A percentile compares a stretch with the other conserved stretches of the same genome.
Evolutionary conservation across 805 yeast genomes (phyloP).

Genomic region (Candida xiaguanensis): DNA sequence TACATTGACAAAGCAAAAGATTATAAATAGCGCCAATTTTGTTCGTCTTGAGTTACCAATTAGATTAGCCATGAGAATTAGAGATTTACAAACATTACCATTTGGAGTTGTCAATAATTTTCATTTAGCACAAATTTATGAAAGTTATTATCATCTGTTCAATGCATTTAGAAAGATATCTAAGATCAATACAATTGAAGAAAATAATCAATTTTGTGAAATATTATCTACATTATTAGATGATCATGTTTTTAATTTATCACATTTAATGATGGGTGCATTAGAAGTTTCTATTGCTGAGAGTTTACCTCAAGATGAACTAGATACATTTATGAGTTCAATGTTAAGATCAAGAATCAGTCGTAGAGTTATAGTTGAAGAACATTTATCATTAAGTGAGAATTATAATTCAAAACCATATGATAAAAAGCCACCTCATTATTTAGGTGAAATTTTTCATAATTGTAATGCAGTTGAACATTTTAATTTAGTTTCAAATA

Average conservation of each 20-base stretch:
- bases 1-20: conserved; percentile 68
- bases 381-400: conserved; percentile 76
- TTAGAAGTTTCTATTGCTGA: conserved; percentile 67
- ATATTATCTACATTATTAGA: conserved; percentile 63
- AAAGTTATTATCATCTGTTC: conserved; percentile 83
- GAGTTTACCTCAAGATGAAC: conserved; percentile 53
- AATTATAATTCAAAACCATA: conserved; percentile 51
- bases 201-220: conserved; percentile 69
- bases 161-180: conserved; percentile 77
- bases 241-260: conserved; percentile 76
- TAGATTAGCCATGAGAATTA: conserved; percentile 73
- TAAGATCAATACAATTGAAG: conserved; percentile 62
- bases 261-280: conserved; percentile 92
- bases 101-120: conserved; percentile 80
- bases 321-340: conserved; percentile 73
- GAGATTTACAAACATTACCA: conserved; percentile 78
- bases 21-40: conserved; percentile 81
- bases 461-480: conserved; percentile 72
- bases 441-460: conserved; percentile 77
- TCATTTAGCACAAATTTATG: conserved; percentile 84
- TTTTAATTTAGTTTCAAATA: conserved; percentile 50
- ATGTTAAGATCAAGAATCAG: conserved; percentile 83
- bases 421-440: conserved; percentile 47
- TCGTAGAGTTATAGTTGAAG: conserved; percentile 86
- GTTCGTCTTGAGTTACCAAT: conserved; percentile 83